Conservation (phyloP, 1,139 yeast genomes). For the Hemisphaericaspora xylofermentans region DNA sequence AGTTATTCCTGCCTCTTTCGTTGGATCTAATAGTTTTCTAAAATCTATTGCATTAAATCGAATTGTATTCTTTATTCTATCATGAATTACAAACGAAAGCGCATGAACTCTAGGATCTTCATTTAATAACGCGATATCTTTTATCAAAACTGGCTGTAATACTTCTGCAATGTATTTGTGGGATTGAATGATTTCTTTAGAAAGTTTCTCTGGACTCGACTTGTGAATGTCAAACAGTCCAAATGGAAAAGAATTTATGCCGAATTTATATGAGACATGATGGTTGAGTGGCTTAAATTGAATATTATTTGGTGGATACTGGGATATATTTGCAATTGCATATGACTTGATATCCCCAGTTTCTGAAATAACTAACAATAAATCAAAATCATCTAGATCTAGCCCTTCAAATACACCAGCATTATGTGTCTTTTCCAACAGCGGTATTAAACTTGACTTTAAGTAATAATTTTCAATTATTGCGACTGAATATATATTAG, state of each 20-base stretch:
- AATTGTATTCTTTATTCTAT: conserved; percentile 37
- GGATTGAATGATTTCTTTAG: conserved; percentile 10
- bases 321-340: conserved; percentile 52
- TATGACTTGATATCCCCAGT: conserved; percentile 46
- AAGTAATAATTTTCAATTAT: conserved; percentile 57
- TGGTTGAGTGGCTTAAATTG: conserved; percentile 21
- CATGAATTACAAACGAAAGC: conserved; percentile 36
- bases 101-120: conserved; percentile 12
- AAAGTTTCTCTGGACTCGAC: background rate
- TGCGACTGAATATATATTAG: conserved; percentile 36
- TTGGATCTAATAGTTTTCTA: conserved; percentile 10
- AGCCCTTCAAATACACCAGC: conserved; percentile 10
- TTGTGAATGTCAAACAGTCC: conserved; percentile 5
- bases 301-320: conserved; percentile 45
- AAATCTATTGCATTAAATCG: conserved; percentile 27
- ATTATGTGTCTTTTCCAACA: conserved; percentile 3
- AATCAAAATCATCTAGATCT: conserved; percentile 35
- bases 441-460: conserved; percentile 20
- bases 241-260: conserved; percentile 18
- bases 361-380: conserved; percentile 52
- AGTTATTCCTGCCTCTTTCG: conserved; percentile 3
- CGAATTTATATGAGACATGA: conserved; percentile 11
- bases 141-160: conserved; percentile 26
- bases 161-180: conserved; percentile 17
- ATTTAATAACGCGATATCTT: conserved; percentile 20